phyloP scores from a whole-genome alignment of 2,329 filamentous ascomycete genomes.

The Nothophoma quercina region DNA sequence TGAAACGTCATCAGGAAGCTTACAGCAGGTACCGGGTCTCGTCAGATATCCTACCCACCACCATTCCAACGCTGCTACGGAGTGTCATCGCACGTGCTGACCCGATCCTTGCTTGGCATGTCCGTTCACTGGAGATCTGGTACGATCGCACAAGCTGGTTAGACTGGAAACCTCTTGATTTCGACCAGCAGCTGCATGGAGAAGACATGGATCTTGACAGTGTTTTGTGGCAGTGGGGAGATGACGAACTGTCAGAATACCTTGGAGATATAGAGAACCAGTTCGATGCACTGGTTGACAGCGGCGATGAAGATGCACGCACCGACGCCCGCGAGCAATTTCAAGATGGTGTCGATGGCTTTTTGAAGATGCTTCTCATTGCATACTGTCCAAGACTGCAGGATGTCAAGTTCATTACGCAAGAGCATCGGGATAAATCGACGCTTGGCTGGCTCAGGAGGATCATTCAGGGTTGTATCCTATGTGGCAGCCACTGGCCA shows the following conservation, averaged over 20 bases:
- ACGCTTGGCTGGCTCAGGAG: constrained; percentile 18
- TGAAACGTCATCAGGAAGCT: constrained; percentile 20
- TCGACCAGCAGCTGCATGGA: constrained; percentile 4
- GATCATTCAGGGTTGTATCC: constrained; percentile 2
- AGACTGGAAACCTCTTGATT: constrained; percentile 17
- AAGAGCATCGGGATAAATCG: neutral
- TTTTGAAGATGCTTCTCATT: constrained; percentile 19
- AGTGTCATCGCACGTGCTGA: constrained; percentile 18
- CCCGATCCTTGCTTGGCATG: constrained; percentile 21
- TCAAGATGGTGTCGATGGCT: constrained; percentile 14
- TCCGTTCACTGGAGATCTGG: constrained; percentile 22
- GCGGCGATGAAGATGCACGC: neutral
- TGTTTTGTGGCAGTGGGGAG: constrained; percentile 1
- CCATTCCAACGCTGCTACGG: constrained; percentile 19
- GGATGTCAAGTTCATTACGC: constrained; percentile 16
- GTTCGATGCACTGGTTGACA: constrained; percentile 5
- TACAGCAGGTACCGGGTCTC: constrained; percentile 17
- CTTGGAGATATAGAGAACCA: constrained; percentile 13
- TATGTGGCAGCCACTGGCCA: constrained; percentile 6
- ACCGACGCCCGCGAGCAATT: constrained; percentile 9
- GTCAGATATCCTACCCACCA: constrained; percentile 19
- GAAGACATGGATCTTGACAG: neutral
- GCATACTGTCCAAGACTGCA: constrained; percentile 16
- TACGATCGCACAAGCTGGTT: constrained; percentile 19
- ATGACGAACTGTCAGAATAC: constrained; percentile 3